Base-by-base conservation (phyloP, 2,329 filamentous ascomycete genomes). In the Diaporthe aspalathi region DNA sequence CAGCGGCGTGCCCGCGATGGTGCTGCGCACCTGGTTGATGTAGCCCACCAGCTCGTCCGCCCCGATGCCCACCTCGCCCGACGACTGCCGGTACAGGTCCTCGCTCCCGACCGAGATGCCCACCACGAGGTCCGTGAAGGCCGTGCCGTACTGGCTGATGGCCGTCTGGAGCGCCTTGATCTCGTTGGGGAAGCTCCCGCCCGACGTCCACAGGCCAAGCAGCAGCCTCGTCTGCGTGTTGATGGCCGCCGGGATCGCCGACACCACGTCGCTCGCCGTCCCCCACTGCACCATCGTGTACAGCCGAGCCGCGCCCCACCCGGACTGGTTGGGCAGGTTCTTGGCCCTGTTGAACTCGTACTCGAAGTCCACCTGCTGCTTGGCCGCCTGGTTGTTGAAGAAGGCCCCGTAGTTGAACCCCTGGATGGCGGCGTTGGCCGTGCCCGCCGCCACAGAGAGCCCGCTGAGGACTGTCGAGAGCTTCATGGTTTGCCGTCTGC, bases 91-190 rank as follows among this genome's bases (percentile, higher is more conserved):
- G 87, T 96, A 95, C 50, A 95, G 87, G 80, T 97, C 94, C 86
- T 97, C 94, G 75, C 88, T 93, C 74, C 94, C 94, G 66, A 97
- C 90, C 0, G 93, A 95, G 82, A 97, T 95, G 80, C 93, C 94
- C 47, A 97, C 90, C 22, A 92, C 84, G 76, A 97, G 90, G 57
- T 86, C 83, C 9, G 83, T 82, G 71, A 97, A 90, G 62, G 86
- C 83, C 11, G 83, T 82, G 71, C 93, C 93, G 79, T 94, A 94
- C 77, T 90, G 85, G 63, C 81, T 75, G 75, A 94, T 92, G 75
- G 94, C 93, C 56, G 85, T 82, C 80, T 88, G 88, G 60, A 97
- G 86, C 12, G 94, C 94, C 3, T 85, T 80, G 62, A 97, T 83
- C 83, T 97, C 94, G 79, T 94, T 92, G 79, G 87, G 82, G 80